Evolutionary conservation across 306 rosid species (phyloP).

Genomic region (Vigna mungo): DNA sequence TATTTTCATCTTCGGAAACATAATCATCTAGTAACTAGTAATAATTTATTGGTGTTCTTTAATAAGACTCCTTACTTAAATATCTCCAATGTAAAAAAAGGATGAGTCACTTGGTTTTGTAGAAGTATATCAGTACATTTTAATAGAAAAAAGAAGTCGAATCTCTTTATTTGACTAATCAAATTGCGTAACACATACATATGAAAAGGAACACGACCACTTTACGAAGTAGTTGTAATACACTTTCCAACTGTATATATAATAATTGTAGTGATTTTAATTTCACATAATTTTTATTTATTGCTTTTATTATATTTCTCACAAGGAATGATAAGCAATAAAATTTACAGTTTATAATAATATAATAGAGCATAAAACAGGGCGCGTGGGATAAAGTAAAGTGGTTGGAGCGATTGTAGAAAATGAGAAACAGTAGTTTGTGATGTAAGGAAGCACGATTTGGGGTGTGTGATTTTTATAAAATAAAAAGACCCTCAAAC

Average conservation of each 20-base stretch:
- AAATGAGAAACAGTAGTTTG: constrained; percentile 13
- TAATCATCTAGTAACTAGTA: too few relatives aligned
- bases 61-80: too few relatives aligned
- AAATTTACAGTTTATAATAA: too few relatives aligned
- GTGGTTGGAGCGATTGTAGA: not conserved
- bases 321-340: too few relatives aligned
- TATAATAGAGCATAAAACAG: not conserved
- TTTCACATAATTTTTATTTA: too few relatives aligned
- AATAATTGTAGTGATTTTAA: too few relatives aligned
- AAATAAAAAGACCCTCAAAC: not conserved
- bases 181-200: constrained; percentile 27
- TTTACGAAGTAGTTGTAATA: not conserved
- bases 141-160: constrained; percentile 4
- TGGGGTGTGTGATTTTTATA: not conserved
- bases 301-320: too few relatives aligned
- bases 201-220: not conserved
- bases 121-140: not conserved
- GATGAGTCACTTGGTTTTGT: not conserved
- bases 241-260: not conserved
- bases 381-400: constrained; percentile 21
- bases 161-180: constrained; percentile 33
- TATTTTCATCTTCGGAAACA: too few relatives aligned
- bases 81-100: too few relatives aligned
- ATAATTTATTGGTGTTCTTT: too few relatives aligned
- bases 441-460: constrained; percentile 44